A percentile compares a stretch with the other conserved stretches of the same genome.
Conservation (phyloP, 495 filamentous ascomycete genomes). For the Cenococcum geophilum region DNA sequence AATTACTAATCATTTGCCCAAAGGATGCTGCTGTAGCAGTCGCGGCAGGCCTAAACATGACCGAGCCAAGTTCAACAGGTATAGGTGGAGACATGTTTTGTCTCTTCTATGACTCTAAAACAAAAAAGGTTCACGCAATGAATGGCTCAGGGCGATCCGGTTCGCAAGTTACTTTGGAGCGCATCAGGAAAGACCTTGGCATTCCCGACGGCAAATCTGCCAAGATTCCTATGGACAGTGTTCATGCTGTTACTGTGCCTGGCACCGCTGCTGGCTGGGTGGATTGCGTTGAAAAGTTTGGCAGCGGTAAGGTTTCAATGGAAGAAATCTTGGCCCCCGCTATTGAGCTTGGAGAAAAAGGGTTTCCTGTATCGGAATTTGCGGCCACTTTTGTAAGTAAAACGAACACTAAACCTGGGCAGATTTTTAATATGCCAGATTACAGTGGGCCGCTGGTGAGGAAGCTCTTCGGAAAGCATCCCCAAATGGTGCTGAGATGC, state of each 20-base stretch:
- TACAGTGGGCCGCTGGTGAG: slow-evolving; percentile 63
- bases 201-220: slow-evolving; percentile 55
- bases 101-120: slow-evolving; percentile 82
- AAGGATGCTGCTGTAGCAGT: slow-evolving; percentile 93
- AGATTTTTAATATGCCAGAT: not conserved
- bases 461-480: slow-evolving; percentile 58
- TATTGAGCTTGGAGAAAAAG: slow-evolving; percentile 79
- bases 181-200: slow-evolving; percentile 62
- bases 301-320: slow-evolving; percentile 75
- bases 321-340: slow-evolving; percentile 76
- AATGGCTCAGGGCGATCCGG: slow-evolving; percentile 88
- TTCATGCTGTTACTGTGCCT: slow-evolving; percentile 77
- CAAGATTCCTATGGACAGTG: slow-evolving; percentile 66
- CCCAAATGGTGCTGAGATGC: slow-evolving; percentile 77
- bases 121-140: slow-evolving; percentile 70
- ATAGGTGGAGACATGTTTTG: slow-evolving; percentile 99
- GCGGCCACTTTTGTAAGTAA: slow-evolving; percentile 60
- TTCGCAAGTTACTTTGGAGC: slow-evolving; percentile 59
- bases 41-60: slow-evolving; percentile 84
- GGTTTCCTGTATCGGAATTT: slow-evolving; percentile 82
- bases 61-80: slow-evolving; percentile 89
- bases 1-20: slow-evolving; percentile 1
- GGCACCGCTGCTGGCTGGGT: slow-evolving; percentile 93
- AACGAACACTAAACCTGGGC: not conserved
- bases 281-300: slow-evolving; percentile 85